A percentile compares a stretch with the other conserved stretches of the same genome.
Conservation (phyloP, 2,329 filamentous ascomycete genomes). For the Cladosporium cucumerinum region DNA sequence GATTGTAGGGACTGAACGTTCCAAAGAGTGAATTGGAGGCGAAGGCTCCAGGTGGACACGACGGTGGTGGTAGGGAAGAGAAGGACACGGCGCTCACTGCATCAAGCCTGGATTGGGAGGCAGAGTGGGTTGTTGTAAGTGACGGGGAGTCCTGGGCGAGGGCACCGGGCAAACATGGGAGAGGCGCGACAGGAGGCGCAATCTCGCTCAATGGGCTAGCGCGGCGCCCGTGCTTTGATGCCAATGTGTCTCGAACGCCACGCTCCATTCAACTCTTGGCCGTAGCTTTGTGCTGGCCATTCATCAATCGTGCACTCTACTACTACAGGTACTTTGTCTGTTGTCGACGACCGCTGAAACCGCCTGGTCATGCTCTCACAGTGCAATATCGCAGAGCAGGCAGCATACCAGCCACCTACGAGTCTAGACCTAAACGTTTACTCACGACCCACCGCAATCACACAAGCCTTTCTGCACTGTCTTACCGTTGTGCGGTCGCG, state of each 20-base stretch:
- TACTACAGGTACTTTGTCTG: neutral
- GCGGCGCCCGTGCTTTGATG: neutral
- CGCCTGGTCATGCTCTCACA: neutral
- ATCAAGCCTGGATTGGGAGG: conserved; percentile 1
- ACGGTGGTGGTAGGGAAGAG: conserved; percentile 4
- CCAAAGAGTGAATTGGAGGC: conserved; percentile 26
- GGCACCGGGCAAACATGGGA: neutral
- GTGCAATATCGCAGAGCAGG: neutral
- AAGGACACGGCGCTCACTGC: conserved; percentile 6
- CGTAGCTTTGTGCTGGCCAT: conserved; percentile 1
- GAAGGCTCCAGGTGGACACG: conserved; percentile 17
- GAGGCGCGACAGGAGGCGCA: conserved; percentile 11
- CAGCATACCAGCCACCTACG: neutral
- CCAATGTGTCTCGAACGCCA: conserved; percentile 10
- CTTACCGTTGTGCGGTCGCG: neutral
- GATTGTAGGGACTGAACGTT: conserved; percentile 14
- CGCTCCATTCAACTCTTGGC: neutral
- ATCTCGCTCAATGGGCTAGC: conserved; percentile 7
- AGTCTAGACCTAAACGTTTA: conserved; percentile 10
- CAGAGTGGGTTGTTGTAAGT: conserved; percentile 5
- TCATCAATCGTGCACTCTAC: neutral
- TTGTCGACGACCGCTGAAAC: neutral
- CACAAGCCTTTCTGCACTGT: neutral
- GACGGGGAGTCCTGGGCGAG: conserved; percentile 1
- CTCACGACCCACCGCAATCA: conserved; percentile 3